A percentile compares a stretch with the other conserved stretches of the same genome.
Conservation (phyloP, 306 rosid genomes). For the Begonia masoniana region DNA sequence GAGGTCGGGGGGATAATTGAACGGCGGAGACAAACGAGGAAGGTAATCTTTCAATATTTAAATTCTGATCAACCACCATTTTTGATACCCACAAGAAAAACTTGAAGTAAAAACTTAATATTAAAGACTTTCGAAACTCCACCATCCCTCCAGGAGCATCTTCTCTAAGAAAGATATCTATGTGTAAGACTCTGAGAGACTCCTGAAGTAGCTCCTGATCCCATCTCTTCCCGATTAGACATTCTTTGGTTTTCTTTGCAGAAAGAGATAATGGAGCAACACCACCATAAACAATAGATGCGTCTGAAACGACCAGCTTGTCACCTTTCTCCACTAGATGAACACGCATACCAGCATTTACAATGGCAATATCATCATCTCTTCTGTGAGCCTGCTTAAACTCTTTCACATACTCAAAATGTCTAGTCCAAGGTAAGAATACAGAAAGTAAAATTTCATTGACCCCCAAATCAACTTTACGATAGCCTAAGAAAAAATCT, state of each 20-base stretch:
- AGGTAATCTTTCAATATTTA: slow-evolving; percentile 32
- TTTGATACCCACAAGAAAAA: slow-evolving; percentile 92
- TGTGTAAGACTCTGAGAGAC: slow-evolving; percentile 45
- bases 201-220: slow-evolving; percentile 51
- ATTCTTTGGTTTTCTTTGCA: slow-evolving; percentile 51
- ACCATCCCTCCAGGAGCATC: slow-evolving; percentile 97
- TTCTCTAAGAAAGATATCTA: slow-evolving; percentile 49
- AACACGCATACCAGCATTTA: slow-evolving; percentile 89
- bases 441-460: slow-evolving; percentile 73
- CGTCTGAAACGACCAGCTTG: slow-evolving; percentile 57
- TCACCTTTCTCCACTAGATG: slow-evolving; percentile 38
- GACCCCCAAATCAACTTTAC: slow-evolving; percentile 68
- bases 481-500: slow-evolving; percentile 71
- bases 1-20: slow-evolving; percentile 69
- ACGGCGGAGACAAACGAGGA: slow-evolving; percentile 66
- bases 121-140: slow-evolving; percentile 79
- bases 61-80: slow-evolving; percentile 33
- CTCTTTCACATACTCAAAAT: slow-evolving; percentile 78
- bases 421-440: slow-evolving; percentile 82
- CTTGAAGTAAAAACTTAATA: slow-evolving; percentile 75
- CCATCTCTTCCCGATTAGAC: slow-evolving; percentile 72
- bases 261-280: slow-evolving; percentile 74
- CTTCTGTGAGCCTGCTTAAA: slow-evolving; percentile 94
- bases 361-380: slow-evolving; percentile 96
- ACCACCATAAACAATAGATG: slow-evolving; percentile 82